phyloP scores from a whole-genome alignment of 352 stramenopile species.

The Phytophthora pinifolia region DNA sequence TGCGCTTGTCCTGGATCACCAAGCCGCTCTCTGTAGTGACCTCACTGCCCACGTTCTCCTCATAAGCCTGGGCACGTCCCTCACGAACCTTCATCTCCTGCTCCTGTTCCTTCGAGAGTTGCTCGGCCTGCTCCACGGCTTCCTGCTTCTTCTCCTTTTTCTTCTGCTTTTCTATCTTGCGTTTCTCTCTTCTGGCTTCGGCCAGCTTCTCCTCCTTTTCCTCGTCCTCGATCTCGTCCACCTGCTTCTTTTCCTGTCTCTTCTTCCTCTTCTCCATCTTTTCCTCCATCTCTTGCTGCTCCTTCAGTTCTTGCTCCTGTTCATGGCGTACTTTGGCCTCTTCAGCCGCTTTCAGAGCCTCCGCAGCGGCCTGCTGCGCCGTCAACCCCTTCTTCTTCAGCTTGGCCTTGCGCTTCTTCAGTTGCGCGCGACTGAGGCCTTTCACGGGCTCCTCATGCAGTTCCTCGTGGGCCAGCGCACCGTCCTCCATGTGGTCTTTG shows the following conservation, averaged over 20 bases:
- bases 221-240: constrained; percentile 20
- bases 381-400: constrained; percentile 61
- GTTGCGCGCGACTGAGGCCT: constrained; percentile 64
- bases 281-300: constrained; percentile 11
- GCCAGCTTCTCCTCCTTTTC: constrained; percentile 18
- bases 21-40: constrained; percentile 61
- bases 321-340: constrained; percentile 34
- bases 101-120: constrained; percentile 31
- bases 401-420: constrained; percentile 81
- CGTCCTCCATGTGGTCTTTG: constrained; percentile 72
- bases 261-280: constrained; percentile 26
- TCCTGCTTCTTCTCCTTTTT: constrained; percentile 42
- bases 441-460: constrained; percentile 38
- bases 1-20: constrained; percentile 49
- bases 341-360: constrained; percentile 32
- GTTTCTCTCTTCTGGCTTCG: constrained; percentile 35
- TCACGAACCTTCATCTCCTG: constrained; percentile 43
- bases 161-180: constrained; percentile 36
- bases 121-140: constrained; percentile 32
- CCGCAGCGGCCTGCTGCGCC: constrained; percentile 27
- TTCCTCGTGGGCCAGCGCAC: constrained; percentile 38
- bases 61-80: constrained; percentile 49
- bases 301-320: constrained; percentile 20
- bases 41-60: constrained; percentile 49
- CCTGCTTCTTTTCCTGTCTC: constrained; percentile 29